A percentile compares a stretch with the other conserved stretches of the same genome.
Conservation (phyloP, 495 filamentous ascomycete genomes). For the Podospora pseudopauciseta region DNA sequence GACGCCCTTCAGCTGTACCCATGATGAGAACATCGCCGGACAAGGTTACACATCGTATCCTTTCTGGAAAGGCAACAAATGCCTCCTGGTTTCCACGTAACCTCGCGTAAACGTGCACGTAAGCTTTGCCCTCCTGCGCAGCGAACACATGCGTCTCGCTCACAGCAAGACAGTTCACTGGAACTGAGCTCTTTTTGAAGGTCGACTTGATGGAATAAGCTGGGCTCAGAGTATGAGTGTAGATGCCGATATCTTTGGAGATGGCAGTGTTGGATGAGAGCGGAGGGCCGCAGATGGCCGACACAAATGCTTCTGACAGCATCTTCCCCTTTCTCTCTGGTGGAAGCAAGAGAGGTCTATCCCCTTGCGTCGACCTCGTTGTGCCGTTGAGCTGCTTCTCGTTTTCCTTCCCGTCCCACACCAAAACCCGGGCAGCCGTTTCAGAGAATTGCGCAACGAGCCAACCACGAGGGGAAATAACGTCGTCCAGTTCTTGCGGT, state of each 20-base stretch:
- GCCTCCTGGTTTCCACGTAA: slow-evolving; percentile 82
- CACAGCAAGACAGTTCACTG: slow-evolving; percentile 72
- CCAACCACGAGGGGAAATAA: slow-evolving; percentile 1
- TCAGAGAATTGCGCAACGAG: neutral
- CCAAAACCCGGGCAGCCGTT: neutral
- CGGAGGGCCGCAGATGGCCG: slow-evolving; percentile 62
- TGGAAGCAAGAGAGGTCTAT: neutral
- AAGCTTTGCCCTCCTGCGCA: slow-evolving; percentile 84
- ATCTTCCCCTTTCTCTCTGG: slow-evolving; percentile 39
- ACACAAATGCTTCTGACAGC: slow-evolving; percentile 79
- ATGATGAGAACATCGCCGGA: slow-evolving; percentile 68
- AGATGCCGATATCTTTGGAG: slow-evolving; percentile 76
- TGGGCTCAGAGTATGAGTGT: slow-evolving; percentile 78
- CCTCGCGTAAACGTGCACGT: slow-evolving; percentile 85
- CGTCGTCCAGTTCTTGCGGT: neutral
- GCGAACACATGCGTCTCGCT: slow-evolving; percentile 84
- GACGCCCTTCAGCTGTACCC: slow-evolving; percentile 80
- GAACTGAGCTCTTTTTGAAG: slow-evolving; percentile 90
- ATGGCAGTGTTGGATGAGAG: slow-evolving; percentile 62
- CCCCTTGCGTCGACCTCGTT: slow-evolving; percentile 2
- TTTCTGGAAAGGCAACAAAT: slow-evolving; percentile 78
- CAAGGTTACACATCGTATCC: slow-evolving; percentile 67
- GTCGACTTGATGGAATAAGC: slow-evolving; percentile 62
- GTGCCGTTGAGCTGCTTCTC: neutral
- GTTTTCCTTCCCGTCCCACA: neutral